Conservation (phyloP, 148 eudicot genomes). For the Amaranthus hypochondriacus region DNA sequence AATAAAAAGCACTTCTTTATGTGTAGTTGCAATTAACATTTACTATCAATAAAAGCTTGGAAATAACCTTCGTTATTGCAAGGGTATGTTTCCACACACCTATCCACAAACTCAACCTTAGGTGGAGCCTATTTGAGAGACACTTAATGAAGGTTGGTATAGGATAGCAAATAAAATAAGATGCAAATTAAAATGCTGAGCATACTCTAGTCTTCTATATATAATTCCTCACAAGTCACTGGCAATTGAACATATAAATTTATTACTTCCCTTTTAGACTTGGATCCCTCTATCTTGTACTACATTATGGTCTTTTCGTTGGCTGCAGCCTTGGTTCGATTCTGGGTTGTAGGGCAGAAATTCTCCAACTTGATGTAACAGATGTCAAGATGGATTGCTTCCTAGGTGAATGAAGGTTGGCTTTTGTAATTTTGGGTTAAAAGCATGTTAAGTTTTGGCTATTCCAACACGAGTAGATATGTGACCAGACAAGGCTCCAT, state of each 20-base stretch:
- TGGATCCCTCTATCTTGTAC: neutral
- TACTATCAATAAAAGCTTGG: too few relatives aligned
- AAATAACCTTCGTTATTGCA: too few relatives aligned
- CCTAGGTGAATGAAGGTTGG: constrained; percentile 21
- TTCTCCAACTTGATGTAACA: constrained; percentile 85
- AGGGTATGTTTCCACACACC: too few relatives aligned
- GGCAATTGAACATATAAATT: neutral
- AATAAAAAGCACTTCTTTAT: too few relatives aligned
- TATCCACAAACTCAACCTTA: too few relatives aligned
- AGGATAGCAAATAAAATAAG: too few relatives aligned
- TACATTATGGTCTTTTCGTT: neutral
- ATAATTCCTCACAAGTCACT: neutral
- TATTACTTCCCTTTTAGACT: neutral
- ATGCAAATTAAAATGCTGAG: too few relatives aligned
- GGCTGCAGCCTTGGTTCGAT: constrained; percentile 76
- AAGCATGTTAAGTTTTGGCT: neutral
- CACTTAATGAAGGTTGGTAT: too few relatives aligned
- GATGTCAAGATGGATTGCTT: constrained; percentile 96
- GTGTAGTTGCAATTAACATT: too few relatives aligned
- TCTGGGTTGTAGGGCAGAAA: constrained; percentile 87
- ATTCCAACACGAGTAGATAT: neutral
- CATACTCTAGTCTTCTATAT: neutral
- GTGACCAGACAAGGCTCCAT: neutral
- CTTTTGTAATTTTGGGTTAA: neutral
- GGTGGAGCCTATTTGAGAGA: too few relatives aligned